Evolutionary conservation across 2,329 filamentous ascomycete genomes (phyloP).

Genomic region (Xylaria sp.): DNA sequence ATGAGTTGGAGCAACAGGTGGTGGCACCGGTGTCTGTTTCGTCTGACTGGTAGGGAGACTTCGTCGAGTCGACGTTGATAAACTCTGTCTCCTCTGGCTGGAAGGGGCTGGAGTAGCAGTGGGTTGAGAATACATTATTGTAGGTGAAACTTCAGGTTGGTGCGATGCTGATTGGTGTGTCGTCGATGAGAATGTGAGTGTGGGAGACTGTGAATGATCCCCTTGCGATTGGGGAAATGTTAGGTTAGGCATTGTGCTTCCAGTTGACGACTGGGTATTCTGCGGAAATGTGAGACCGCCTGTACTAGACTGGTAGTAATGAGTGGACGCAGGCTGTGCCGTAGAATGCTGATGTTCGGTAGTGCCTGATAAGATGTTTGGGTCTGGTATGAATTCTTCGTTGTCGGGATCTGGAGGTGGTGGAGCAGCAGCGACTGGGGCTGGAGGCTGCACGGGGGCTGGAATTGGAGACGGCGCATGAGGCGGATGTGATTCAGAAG

Average conservation of each 20-base stretch:
- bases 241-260: constrained; percentile 10
- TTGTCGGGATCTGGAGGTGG: constrained; percentile 32
- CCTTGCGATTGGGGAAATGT: constrained; percentile 27
- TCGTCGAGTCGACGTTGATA: constrained; percentile 21
- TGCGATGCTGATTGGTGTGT: constrained; percentile 15
- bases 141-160: constrained; percentile 8
- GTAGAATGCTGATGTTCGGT: constrained; percentile 26
- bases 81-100: constrained; percentile 17
- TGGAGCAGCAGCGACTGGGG: constrained; percentile 1
- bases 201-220: constrained; percentile 15
- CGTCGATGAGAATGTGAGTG: constrained; percentile 15
- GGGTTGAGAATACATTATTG: constrained; percentile 15
- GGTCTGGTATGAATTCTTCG: constrained; percentile 39
- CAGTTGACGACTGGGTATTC: constrained; percentile 11
- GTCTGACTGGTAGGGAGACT: constrained; percentile 28
- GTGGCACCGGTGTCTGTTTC: constrained; percentile 29
- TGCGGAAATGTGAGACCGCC: constrained; percentile 23
- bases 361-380: constrained; percentile 35
- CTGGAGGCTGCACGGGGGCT: constrained; percentile 4
- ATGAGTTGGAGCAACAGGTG: constrained; percentile 26
- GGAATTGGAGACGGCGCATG: background rate
- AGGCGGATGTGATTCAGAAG: background rate
- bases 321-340: constrained; percentile 15
- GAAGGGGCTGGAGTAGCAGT: constrained; percentile 2
- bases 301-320: constrained; percentile 24